Base-by-base conservation (phyloP, 345 rosid genomes). In the Arabis alpina region DNA sequence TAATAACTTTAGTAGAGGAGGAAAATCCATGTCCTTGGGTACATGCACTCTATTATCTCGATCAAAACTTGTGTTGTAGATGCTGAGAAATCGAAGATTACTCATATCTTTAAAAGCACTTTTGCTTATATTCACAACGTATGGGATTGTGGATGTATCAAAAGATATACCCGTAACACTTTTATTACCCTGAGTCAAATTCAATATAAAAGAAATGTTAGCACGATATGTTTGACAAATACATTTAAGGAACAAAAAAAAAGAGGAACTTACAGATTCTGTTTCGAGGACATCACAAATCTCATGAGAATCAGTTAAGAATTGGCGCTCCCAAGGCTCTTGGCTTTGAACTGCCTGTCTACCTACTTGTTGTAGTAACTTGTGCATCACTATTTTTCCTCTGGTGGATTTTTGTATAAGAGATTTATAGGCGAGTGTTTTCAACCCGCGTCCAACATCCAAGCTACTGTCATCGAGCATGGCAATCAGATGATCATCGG, bases 311-410 rank as follows among this genome's bases (percentile, higher is more conserved):
- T 14, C 32, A 61, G 59, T 39, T 23, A 80, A 11, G 11, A 79
- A 23, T 8, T 62, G 74, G 2, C 73, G 66, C 24, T 56, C 48
- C 3, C 40, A 0, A 8, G 10, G 40, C 7, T 43, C 28, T 63
- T 76, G 58, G 47, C 10, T 15, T 0, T 10, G 66, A 49, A 76
- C 30, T 3, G 58, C 27, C n/a, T 64, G 12, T 41, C 42, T 5
- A 8, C 74, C 79, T 71, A 80, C 16, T 43, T 72, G 79, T 37
- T 65, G 74, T 14, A 76, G 61, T 55, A 73, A 41, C 14, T 64
- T 68, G 37, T 81, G 80, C 74, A 81, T 73, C 12, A 50, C 10
- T 2, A 79, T 14, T 1, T 10, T 2, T 36, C 40, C 40, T 36
- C 2, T 3, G 2, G 40, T 36, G 0, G 56, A 50, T 8, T 41